These are phyloP conservation scores for Dryas alaskensis DNA, from an alignment of 306 rosid species.

Conservation along the genomic window DNA sequence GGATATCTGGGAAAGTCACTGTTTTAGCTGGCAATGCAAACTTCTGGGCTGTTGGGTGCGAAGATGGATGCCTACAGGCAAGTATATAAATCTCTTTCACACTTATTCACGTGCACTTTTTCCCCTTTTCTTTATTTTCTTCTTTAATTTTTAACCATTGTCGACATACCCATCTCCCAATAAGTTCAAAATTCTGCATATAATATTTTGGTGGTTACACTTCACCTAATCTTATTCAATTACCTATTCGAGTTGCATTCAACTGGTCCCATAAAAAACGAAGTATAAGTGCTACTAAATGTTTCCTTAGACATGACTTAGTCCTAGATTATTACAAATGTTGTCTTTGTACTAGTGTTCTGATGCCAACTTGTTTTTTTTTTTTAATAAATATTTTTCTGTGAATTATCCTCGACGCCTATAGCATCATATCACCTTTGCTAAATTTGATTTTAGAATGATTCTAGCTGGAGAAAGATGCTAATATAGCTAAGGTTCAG, in stretches of 20 bases:
- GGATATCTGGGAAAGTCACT: conserved; percentile 86
- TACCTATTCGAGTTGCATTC: not conserved
- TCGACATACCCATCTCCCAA: no score
- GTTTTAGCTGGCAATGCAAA: conserved; percentile 93
- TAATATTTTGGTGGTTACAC: conserved; percentile 2
- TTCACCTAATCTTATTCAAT: not conserved
- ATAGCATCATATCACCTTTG: not conserved
- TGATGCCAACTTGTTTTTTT: not conserved
- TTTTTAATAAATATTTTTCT: not conserved
- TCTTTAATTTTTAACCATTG: not conserved
- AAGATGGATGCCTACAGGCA: conserved; percentile 97
- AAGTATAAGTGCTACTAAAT: no score
- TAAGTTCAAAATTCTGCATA: not conserved
- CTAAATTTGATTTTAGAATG: not conserved
- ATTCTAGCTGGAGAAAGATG: not conserved
- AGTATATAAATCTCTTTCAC: conserved; percentile 5
- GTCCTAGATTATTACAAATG: not conserved
- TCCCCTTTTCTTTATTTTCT: conserved; percentile 1
- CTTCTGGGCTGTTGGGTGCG: conserved; percentile 98
- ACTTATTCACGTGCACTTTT: not conserved
- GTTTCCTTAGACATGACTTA: not conserved
- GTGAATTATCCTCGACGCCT: not conserved
- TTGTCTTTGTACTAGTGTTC: not conserved
- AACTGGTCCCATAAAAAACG: not conserved
- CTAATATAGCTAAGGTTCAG: not conserved